Evolutionary conservation across 805 yeast species (phyloP).

Genomic region (Wickerhamiella allomyrinae): DNA sequence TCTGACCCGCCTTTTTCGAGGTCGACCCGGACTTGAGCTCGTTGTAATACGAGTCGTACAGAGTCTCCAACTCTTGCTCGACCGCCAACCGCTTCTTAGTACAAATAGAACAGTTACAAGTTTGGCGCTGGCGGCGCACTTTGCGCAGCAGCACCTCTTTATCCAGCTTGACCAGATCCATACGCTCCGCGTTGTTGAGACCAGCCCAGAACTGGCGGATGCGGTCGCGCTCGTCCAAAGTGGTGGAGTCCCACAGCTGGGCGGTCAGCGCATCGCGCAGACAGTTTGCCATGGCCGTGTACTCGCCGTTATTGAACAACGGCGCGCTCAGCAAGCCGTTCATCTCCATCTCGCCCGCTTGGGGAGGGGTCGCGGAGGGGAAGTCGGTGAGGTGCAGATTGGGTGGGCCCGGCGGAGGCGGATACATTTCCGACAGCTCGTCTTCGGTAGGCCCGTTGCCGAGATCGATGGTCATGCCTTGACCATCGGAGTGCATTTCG

Average conservation of each 20-base stretch:
- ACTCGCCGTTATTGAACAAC: background rate
- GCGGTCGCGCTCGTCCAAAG: slow-evolving; percentile 21
- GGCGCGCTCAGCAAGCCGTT: background rate
- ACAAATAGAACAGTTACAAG: slow-evolving; percentile 64
- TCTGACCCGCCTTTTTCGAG: too few relatives aligned
- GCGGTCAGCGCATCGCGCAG: background rate
- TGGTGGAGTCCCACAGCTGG: background rate
- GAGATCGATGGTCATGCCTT: slow-evolving; percentile 52
- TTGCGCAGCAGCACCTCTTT: slow-evolving; percentile 33
- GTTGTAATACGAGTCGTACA: slow-evolving; percentile 55
- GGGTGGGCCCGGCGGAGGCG: background rate
- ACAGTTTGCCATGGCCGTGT: background rate
- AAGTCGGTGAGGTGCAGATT: too few relatives aligned
- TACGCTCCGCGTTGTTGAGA: slow-evolving; percentile 44
- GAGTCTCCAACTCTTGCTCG: slow-evolving; percentile 60
- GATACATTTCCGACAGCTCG: background rate
- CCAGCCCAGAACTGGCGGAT: slow-evolving; percentile 53
- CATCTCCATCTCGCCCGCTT: too few relatives aligned
- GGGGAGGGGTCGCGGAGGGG: too few relatives aligned
- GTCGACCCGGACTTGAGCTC: slow-evolving; percentile 31
- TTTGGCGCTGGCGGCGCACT: slow-evolving; percentile 34
- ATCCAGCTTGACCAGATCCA: slow-evolving; percentile 48
- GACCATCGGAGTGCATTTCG: slow-evolving; percentile 48
- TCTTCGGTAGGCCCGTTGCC: background rate
- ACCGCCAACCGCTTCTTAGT: slow-evolving; percentile 58